Percentiles rank a stretch among this genome's conserved stretches.
phyloP scores from a whole-genome alignment of 345 rosid genomes.

The Brassica napus region DNA sequence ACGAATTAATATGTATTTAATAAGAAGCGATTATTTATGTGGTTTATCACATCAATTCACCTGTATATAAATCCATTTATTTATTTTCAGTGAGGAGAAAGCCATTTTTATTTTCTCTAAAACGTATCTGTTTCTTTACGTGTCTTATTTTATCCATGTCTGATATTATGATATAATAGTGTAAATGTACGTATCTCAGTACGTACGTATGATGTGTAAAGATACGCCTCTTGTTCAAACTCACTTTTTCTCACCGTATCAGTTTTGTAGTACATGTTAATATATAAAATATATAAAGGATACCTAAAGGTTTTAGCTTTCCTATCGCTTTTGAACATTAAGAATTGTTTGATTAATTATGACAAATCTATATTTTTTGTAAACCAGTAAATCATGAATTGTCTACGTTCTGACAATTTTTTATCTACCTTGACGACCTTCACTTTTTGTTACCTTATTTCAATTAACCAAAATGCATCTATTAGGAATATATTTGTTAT shows the following conservation, averaged over 20 bases:
- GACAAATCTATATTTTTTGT: neutral
- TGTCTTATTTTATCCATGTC: neutral
- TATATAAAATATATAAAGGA: neutral
- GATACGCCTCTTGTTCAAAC: conserved; percentile 34
- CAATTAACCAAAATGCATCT: neutral
- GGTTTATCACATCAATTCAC: neutral
- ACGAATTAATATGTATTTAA: neutral
- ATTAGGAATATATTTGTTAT: neutral
- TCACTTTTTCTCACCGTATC: conserved; percentile 23
- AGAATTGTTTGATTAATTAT: neutral
- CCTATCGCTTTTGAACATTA: neutral
- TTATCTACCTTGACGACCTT: neutral
- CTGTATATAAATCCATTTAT: neutral
- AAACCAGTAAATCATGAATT: neutral
- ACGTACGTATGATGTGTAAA: conserved; percentile 29
- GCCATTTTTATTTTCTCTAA: neutral
- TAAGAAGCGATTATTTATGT: neutral
- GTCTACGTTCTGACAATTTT: neutral
- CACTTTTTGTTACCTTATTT: neutral
- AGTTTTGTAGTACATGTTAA: neutral
- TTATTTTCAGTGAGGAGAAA: neutral
- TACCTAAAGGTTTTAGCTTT: neutral
- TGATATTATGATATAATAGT: neutral
- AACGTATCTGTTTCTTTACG: neutral
- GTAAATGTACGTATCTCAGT: neutral